Base-by-base conservation (phyloP, 1,139 yeast species). In the Yamadazyma buinensis region DNA sequence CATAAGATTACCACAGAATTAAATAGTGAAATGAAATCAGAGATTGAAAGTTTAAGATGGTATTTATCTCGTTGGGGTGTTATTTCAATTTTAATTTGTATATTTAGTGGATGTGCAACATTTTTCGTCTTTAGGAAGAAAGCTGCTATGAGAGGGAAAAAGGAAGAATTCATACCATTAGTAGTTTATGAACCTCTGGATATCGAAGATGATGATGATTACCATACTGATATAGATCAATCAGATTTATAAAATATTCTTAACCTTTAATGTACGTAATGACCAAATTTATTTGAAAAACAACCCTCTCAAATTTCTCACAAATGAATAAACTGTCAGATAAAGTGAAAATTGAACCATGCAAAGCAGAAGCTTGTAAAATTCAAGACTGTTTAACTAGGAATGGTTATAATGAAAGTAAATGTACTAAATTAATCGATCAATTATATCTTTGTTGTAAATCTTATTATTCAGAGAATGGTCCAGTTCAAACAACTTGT, bases 11-110 rank as follows among this genome's bases (percentile, higher is more conserved):
- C 87, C 15, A 85, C 95, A 6, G 87, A 84, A 47, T 72, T 92
- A 46, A 78, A 81, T 40, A 80, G 95, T 26, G 92, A 85, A 14
- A 75, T 88, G 58, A 78, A 87, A 53, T 81, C 92, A 0, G 95
- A 87, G 40, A 84, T 88, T 41, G 98, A 92, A 57, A 78, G 82
- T 41, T 69, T 90, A 43, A 69, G 97, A 49, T 92, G 98, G 98
- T 90, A 87, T 55, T 78, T 92, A 29, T 88, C 97, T 5, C 70
- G 97, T 39, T 77, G 95, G 59, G 97, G 97, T 21, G 63, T 84
- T 23, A 63, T 81, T 23, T 80, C 86, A 6, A 79, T 84, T 28
- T 51, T 69, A 33, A 54, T 64, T 2, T 57, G 65, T 15, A 63
- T 69, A 3, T 67, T 68, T 35, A 55, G 67, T 15, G 72, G 67